Evolutionary conservation across 371 early-diverging fungal species (phyloP).

Genomic region (Blakeslea trispora): DNA sequence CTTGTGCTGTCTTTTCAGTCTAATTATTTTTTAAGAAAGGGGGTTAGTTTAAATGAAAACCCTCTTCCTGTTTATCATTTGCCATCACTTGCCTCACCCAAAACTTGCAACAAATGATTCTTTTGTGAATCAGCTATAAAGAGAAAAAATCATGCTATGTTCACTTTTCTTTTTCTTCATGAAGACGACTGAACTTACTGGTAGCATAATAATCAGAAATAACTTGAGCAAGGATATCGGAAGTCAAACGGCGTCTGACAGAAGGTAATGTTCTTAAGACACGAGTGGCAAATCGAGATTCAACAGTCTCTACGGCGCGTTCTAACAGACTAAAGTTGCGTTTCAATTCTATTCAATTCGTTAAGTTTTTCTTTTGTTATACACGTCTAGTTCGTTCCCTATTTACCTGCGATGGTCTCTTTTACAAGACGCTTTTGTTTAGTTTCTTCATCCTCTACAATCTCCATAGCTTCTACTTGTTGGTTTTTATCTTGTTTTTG

Average conservation of each 20-base stretch:
- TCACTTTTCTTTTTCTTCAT: not conserved
- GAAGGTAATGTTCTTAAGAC: conserved; percentile 81
- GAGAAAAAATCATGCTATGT: not conserved
- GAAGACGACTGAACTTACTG: conserved; percentile 43
- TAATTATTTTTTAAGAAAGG: too few relatives aligned
- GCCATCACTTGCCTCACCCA: conserved; percentile 40
- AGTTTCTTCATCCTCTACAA: conserved; percentile 44
- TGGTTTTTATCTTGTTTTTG: conserved; percentile 29
- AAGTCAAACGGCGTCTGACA: conserved; percentile 77
- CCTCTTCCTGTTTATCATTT: too few relatives aligned
- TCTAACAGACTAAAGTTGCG: conserved; percentile 81
- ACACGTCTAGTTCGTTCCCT: not conserved
- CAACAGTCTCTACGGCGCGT: conserved; percentile 80
- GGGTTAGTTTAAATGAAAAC: not conserved
- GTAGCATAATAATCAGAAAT: conserved; percentile 63
- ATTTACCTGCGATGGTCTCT: conserved; percentile 35
- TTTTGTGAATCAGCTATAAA: conserved; percentile 36
- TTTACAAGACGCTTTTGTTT: conserved; percentile 45
- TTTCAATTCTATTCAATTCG: conserved; percentile 82
- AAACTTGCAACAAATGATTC: conserved; percentile 33
- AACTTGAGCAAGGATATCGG: conserved; percentile 64
- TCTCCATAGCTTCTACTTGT: conserved; percentile 44
- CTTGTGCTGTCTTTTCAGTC: conserved; percentile 25
- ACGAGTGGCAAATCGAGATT: conserved; percentile 86
- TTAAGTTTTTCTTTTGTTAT: too few relatives aligned